Evolutionary conservation across 192 early-diverging fungal species (phyloP).

Genomic region (Coemansia sp.): DNA sequence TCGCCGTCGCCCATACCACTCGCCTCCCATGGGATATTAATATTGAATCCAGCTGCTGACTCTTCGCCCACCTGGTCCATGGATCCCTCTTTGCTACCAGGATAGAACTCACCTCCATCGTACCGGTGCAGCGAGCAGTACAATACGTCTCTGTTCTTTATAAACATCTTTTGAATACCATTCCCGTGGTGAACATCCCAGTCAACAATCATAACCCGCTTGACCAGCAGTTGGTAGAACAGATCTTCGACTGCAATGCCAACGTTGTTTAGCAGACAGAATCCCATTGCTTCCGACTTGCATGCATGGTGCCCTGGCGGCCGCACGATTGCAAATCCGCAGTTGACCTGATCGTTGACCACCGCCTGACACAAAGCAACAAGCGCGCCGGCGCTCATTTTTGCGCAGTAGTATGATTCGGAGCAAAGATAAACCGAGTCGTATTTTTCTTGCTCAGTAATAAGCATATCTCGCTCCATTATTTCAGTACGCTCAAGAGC

Average conservation of each 20-base stretch:
- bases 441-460: conserved; percentile 42
- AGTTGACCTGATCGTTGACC: conserved; percentile 57
- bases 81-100: conserved; percentile 56
- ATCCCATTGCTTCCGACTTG: conserved; percentile 71
- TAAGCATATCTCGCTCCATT: conserved; percentile 48
- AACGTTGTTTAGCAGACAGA: conserved; percentile 89
- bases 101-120: conserved; percentile 79
- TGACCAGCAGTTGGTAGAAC: conserved; percentile 43
- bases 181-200: conserved; percentile 98
- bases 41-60: conserved; percentile 65
- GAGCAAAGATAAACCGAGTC: conserved; percentile 74
- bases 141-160: conserved; percentile 71
- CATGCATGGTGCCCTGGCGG: conserved; percentile 96
- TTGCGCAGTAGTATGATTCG: conserved; percentile 60
- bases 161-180: conserved; percentile 84
- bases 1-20: conserved; percentile 78
- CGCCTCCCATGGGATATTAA: conserved; percentile 85
- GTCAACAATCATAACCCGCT: conserved; percentile 79
- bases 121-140: conserved; percentile 88
- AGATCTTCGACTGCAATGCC: conserved; percentile 74
- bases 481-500: conserved; percentile 46
- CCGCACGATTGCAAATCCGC: conserved; percentile 85
- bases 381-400: conserved; percentile 73
- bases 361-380: conserved; percentile 73
- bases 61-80: conserved; percentile 62